Base-by-base conservation (phyloP, 495 filamentous ascomycete species). In the Penicillium diatomitis region DNA sequence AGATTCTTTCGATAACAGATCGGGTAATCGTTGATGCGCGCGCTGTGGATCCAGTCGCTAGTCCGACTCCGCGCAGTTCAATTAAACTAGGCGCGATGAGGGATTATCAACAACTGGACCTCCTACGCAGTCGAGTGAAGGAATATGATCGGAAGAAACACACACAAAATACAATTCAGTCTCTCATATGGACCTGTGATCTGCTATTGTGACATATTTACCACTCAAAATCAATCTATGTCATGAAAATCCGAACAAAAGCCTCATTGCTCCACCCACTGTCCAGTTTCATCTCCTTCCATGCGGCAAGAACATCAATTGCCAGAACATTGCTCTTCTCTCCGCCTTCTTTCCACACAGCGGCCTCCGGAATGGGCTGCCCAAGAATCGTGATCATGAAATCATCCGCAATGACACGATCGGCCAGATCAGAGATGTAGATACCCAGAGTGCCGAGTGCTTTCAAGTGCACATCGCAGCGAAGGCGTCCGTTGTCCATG, bases 241-340 rank as follows among this genome's bases (percentile, higher is more conserved):
- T 52, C 1, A 76, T 57, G 50, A 70, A 84, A 7, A 95, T 65
- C 63, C 86, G 82, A 12, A 96, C 73, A 36, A 76, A 72, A 32
- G 88, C 79, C 61, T 96, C 90, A 55, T 95, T 95, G 41, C 81
- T 85, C 86, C 88, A 95, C 11, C 87, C 83, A 36, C 79, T 72
- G 50, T 81, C 60, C 36, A 92, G 64, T 0, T 75, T 78, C 74
- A 90, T 74, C 53, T 83, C 78, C 29, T 78, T 80, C 88, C 89
- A 97, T 3, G 92, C 92, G 32, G 62, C 66, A 48, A 82, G 78
- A 6, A 90, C 60, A 72, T 97, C 86, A 30, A 97, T 75, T 37
- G 85, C 81, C 30, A 98, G 64, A 6, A 98, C 76, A 50, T 74
- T 78, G 0, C 55, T 48, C 38, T 78, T 69, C 2, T 64, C 57